phyloP scores from a whole-genome alignment of 2,329 filamentous ascomycete genomes.

The Neofusicoccum sp. region DNA sequence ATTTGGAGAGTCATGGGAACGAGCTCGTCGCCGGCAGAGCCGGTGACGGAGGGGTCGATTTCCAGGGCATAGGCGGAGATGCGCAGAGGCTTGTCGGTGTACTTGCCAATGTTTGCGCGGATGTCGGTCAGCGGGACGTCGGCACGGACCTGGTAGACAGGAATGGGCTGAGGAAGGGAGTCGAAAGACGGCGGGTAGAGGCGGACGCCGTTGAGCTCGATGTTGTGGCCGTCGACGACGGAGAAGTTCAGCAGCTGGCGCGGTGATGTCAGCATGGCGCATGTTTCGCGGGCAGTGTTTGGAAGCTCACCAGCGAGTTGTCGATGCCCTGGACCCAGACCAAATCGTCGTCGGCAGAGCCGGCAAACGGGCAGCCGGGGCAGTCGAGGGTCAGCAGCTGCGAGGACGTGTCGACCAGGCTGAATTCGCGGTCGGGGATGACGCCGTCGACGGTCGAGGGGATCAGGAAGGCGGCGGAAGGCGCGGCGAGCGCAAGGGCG shows the following conservation, averaged over 20 bases:
- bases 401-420: constrained; percentile 34
- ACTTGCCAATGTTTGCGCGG: constrained; percentile 21
- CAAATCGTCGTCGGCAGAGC: constrained; percentile 23
- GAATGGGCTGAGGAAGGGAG: constrained; percentile 34
- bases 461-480: constrained; percentile 21
- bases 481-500: constrained; percentile 38
- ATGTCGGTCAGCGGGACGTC: constrained; percentile 24
- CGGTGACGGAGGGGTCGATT: constrained; percentile 38
- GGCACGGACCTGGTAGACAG: constrained; percentile 37
- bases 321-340: constrained; percentile 36
- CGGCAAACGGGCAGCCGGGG: constrained; percentile 32
- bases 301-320: constrained; percentile 36
- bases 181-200: constrained; percentile 43
- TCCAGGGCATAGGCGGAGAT: constrained; percentile 39
- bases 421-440: constrained; percentile 27
- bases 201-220: constrained; percentile 39
- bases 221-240: constrained; percentile 33
- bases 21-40: constrained; percentile 39
- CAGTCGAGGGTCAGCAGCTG: constrained; percentile 39
- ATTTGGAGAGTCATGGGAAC: constrained; percentile 43
- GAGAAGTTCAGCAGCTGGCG: constrained; percentile 41
- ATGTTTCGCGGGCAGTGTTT: constrained; percentile 23
- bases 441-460: constrained; percentile 28
- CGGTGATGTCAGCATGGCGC: constrained; percentile 26
- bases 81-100: constrained; percentile 30